Percentiles rank a stretch among this genome's conserved stretches.
Evolutionary conservation across 805 yeast genomes (phyloP).

Genomic region (Ogataea philodendri): DNA sequence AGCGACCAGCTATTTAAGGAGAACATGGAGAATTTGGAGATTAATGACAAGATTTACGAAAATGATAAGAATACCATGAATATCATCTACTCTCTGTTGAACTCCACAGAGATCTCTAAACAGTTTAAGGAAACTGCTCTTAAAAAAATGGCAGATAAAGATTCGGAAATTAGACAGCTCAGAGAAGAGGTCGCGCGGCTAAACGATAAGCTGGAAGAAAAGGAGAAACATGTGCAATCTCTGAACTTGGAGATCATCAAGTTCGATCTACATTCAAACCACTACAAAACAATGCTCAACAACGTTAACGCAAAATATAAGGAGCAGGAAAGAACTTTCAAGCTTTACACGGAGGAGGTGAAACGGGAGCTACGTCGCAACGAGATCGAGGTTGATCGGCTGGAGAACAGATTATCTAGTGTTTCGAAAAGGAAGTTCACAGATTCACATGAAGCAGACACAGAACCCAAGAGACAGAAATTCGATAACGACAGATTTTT

Average conservation of each 20-base stretch:
- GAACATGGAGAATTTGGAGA: slow-evolving; percentile 11
- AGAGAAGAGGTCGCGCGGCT: slow-evolving; percentile 11
- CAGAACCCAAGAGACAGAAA: slow-evolving; percentile 9
- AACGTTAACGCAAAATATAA: slow-evolving; percentile 15
- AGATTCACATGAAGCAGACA: slow-evolving; percentile 1
- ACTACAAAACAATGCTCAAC: slow-evolving; percentile 14
- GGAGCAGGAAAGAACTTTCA: slow-evolving; percentile 22
- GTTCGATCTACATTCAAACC: slow-evolving; percentile 12
- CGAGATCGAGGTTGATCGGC: slow-evolving; percentile 18
- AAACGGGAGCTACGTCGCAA: slow-evolving; percentile 23
- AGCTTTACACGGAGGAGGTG: slow-evolving; percentile 20
- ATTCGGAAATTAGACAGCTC: slow-evolving; percentile 15
- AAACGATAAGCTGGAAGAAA: slow-evolving; percentile 9
- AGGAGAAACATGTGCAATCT: slow-evolving; percentile 20
- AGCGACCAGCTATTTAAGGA: slow-evolving; percentile 12
- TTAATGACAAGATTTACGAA: slow-evolving; percentile 24
- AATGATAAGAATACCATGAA: slow-evolving; percentile 35
- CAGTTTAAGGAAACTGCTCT: slow-evolving; percentile 20
- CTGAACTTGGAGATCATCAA: slow-evolving; percentile 23
- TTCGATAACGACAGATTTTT: slow-evolving; percentile 15
- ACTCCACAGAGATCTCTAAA: slow-evolving; percentile 23
- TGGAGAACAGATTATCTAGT: slow-evolving; percentile 14
- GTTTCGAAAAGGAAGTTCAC: slow-evolving; percentile 8
- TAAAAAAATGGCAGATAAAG: slow-evolving; percentile 16
- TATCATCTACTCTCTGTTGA: slow-evolving; percentile 27